Percentiles rank a stretch among this genome's conserved stretches.
phyloP scores from a whole-genome alignment of 176 grass and related monocot species.

The Pharus latifolius region DNA sequence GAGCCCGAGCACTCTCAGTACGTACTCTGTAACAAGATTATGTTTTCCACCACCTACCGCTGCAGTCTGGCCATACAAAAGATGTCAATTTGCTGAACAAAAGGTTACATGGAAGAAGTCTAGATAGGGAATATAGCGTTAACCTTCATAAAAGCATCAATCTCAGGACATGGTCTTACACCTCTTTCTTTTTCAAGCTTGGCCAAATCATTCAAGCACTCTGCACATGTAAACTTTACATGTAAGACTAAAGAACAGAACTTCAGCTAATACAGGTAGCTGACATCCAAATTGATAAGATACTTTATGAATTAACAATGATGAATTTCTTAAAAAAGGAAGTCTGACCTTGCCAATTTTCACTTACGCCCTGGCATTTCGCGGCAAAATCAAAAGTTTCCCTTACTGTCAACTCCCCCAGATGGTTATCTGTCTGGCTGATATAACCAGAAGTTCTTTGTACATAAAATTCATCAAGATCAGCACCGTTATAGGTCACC shows the following conservation, averaged over 20 bases:
- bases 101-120: not conserved
- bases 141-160: constrained; percentile 91
- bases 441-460: constrained; percentile 76
- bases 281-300: too few relatives aligned
- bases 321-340: constrained; percentile 3
- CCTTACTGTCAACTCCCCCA: constrained; percentile 63
- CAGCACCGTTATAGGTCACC: constrained; percentile 46
- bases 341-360: constrained; percentile 49
- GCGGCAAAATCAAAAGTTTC: constrained; percentile 72
- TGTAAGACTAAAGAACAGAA: constrained; percentile 1
- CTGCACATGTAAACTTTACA: constrained; percentile 12
- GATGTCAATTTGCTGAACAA: not conserved
- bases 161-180: constrained; percentile 54
- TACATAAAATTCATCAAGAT: constrained; percentile 49
- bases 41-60: constrained; percentile 37
- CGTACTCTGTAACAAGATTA: constrained; percentile 59
- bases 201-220: constrained; percentile 43
- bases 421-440: constrained; percentile 69
- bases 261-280: too few relatives aligned
- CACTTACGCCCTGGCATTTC: constrained; percentile 57
- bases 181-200: constrained; percentile 44
- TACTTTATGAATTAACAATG: too few relatives aligned
- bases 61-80: constrained; percentile 26
- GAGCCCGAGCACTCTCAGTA: constrained; percentile 56
- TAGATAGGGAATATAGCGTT: not conserved